Percentiles rank a stretch among this genome's conserved stretches.
Conservation (phyloP, 2,329 filamentous ascomycete species). For the Arthrobotrys iridis region DNA sequence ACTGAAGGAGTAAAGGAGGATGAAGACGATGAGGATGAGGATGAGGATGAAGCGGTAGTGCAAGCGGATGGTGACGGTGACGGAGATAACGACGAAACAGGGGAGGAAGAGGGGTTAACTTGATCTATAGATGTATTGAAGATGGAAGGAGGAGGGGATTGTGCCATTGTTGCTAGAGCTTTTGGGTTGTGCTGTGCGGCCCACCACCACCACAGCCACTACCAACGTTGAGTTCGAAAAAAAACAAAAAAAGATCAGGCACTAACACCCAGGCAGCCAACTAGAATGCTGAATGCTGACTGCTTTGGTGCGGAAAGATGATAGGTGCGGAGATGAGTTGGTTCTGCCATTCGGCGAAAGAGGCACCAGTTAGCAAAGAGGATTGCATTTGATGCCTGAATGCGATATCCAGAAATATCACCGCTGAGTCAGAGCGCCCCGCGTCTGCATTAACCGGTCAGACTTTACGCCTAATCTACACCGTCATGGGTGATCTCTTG, state of each 20-base stretch:
- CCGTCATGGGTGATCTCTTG: not conserved
- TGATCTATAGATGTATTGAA: constrained; percentile 12
- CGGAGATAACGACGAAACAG: constrained; percentile 11
- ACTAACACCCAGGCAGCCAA: not conserved
- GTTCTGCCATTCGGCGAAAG: not conserved
- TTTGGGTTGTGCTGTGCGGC: not conserved
- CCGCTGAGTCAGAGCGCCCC: not conserved
- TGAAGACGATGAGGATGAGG: constrained; percentile 13
- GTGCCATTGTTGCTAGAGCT: constrained; percentile 30
- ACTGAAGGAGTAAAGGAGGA: not conserved
- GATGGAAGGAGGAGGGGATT: not conserved
- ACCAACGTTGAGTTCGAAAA: not conserved
- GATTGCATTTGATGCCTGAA: not conserved
- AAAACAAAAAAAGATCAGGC: not conserved
- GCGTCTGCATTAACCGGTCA: not conserved
- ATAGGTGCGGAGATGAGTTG: not conserved
- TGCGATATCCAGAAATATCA: not conserved
- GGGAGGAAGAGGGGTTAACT: not conserved
- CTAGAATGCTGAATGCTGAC: not conserved
- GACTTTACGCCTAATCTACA: not conserved
- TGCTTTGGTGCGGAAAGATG: not conserved
- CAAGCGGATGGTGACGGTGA: constrained; percentile 8
- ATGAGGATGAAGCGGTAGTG: constrained; percentile 11
- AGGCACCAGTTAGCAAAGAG: not conserved
- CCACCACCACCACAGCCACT: not conserved